Percentiles rank a stretch among this genome's conserved stretches.
phyloP scores from a whole-genome alignment of 176 grass and related monocot species.

The Triticum timopheevii region DNA sequence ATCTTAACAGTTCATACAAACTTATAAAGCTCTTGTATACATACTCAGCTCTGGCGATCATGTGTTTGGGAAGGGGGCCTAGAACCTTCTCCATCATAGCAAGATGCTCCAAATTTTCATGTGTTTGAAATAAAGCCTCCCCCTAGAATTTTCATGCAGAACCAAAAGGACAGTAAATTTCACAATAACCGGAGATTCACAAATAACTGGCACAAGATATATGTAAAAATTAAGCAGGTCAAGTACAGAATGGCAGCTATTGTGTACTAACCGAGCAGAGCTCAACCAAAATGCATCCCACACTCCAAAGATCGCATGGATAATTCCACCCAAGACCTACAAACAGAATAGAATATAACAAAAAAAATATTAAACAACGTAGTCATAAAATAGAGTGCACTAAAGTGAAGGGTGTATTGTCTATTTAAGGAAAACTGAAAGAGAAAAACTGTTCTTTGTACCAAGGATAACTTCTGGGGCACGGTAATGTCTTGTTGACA shows the following conservation, averaged over 20 bases:
- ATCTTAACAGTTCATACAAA: background rate
- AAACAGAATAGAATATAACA: conserved; percentile 28
- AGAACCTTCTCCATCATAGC: conserved; percentile 95
- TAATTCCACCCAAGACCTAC: conserved; percentile 97
- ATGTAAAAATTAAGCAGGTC: conserved; percentile 9
- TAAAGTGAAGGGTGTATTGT: background rate
- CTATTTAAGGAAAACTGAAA: background rate
- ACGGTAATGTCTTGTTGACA: conserved; percentile 94
- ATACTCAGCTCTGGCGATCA: conserved; percentile 78
- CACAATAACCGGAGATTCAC: conserved; percentile 15
- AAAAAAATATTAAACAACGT: conserved; percentile 2
- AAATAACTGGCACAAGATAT: conserved; percentile 4
- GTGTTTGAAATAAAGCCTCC: conserved; percentile 80
- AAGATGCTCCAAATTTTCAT: conserved; percentile 98
- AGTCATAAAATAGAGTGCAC: background rate
- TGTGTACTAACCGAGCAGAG: conserved; percentile 85
- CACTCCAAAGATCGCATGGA: conserved; percentile 94
- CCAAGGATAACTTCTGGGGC: conserved; percentile 99
- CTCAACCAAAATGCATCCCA: conserved; percentile 95
- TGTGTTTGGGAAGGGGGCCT: conserved; percentile 84
- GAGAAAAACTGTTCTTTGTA: conserved; percentile 39
- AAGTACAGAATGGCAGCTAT: background rate
- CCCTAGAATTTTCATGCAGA: conserved; percentile 61
- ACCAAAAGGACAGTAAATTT: conserved; percentile 13
- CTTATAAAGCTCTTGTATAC: conserved; percentile 27